These are phyloP conservation scores for Paramecium sonneborni DNA, from an alignment of 73 alveolate genomes.

Conservation along the genomic window DNA sequence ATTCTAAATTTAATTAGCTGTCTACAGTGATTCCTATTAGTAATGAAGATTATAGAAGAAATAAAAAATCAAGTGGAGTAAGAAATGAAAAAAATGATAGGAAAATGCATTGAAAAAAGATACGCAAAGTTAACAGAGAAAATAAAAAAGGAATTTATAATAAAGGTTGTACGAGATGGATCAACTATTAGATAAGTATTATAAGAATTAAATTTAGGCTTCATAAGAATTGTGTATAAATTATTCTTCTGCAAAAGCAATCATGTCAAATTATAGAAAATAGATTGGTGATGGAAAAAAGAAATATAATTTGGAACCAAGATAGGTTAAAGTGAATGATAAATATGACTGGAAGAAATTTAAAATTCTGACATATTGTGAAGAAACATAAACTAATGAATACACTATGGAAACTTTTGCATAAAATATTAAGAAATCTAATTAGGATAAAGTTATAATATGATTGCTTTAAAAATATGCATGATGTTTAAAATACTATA, in stretches of 20 bases:
- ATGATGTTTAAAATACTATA: not conserved
- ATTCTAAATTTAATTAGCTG: not conserved
- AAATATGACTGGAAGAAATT: not conserved
- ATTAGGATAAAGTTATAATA: not conserved
- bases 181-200: not conserved
- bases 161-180: not conserved
- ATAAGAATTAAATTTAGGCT: no score
- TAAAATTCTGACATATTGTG: conserved; percentile 8
- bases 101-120: conserved; percentile 34
- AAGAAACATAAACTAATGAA: not conserved
- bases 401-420: conserved; percentile 6
- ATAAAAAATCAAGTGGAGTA: conserved; percentile 30
- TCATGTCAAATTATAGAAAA: conserved; percentile 13
- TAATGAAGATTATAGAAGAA: conserved; percentile 44
- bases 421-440: not conserved
- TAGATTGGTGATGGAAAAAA: not conserved
- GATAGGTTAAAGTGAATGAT: not conserved
- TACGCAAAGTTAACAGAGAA: conserved; percentile 20
- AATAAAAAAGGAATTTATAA: not conserved
- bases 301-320: not conserved
- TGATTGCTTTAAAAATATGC: not conserved
- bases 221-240: not conserved
- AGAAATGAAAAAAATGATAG: conserved; percentile 16
- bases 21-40: conserved; percentile 14
- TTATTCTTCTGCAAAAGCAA: conserved; percentile 39